Evolutionary conservation across 1,139 yeast genomes (phyloP), one percentile per base, ranked within the genome.

Genomic region (Lodderomyces pseudojiufengensis): DNA sequence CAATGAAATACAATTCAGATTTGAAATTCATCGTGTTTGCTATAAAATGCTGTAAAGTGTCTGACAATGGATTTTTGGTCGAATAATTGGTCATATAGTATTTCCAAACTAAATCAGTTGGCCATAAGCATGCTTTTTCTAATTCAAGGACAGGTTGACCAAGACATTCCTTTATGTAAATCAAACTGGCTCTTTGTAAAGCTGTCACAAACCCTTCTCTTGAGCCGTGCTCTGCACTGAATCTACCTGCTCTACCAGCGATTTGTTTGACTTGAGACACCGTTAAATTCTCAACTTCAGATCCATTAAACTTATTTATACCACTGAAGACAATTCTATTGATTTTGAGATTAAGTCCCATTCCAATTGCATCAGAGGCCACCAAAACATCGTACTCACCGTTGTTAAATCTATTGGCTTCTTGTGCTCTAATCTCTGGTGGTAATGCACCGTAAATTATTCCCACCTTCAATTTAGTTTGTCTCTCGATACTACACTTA

Each of bases 321-420:
- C 81, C 71, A 21, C 83, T 76, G 51, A 92, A 90, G 1, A 92
- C 74, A 11, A 92, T 76, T 39, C 98, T 65, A 42, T 80, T 78
- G 46, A 92, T 88, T 18, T 84, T 81, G 50, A 92, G 67, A 52
- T 92, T 92, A 36, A 92, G 69, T 0, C 99, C 99, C 97, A 92
- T 92, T 2, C 98, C 98, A 40, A 92, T 79, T 0, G 99, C 99
- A 63, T 92, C 98, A 1, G 97, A 85, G 0, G 98, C 97, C 3
- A 92, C 86, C 31, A 92, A 64, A 15, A 84, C 73, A 50, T 90
- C 94, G 44, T 79, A 83, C 31, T 75, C 73, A 3, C 94, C 94
- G 15, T 57, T 62, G 51, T 92, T 92, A 57, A 92, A 92, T 29
- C 77, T 68, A 24, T 67, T 61, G 0, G 97, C 96, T 52, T 92